phyloP scores from a whole-genome alignment of 2,329 filamentous ascomycete genomes.

The Diaporthe vexans region DNA sequence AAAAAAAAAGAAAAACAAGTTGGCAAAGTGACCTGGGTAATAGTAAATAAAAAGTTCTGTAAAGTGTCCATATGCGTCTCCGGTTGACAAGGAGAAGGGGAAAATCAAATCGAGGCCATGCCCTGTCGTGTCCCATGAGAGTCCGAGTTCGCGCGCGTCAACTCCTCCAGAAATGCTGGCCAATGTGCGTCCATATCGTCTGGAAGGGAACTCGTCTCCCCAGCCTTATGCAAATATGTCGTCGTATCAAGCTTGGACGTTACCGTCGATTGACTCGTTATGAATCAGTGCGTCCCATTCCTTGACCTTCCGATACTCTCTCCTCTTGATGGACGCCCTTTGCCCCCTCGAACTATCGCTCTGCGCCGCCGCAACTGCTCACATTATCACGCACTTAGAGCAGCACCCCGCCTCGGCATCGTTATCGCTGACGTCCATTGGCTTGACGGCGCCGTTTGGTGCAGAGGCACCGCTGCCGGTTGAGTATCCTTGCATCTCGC shows the following conservation, averaged over 20 bases:
- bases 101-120: conserved; percentile 41
- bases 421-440: conserved; percentile 84
- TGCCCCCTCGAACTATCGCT: conserved; percentile 11
- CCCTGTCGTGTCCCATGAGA: conserved; percentile 42
- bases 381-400: conserved; percentile 90
- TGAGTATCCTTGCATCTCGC: conserved; percentile 93
- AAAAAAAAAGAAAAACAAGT: conserved; percentile 47
- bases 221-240: conserved; percentile 42
- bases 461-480: conserved; percentile 76
- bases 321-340: conserved; percentile 14
- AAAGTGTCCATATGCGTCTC: conserved; percentile 42
- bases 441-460: conserved; percentile 72
- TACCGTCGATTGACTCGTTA: conserved; percentile 32
- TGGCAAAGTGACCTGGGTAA: conserved; percentile 43
- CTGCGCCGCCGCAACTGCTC: conserved; percentile 58
- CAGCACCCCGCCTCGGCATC: conserved; percentile 83
- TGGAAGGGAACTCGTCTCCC: conserved; percentile 40
- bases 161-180: conserved; percentile 43
- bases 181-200: conserved; percentile 40
- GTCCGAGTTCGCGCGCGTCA: conserved; percentile 37
- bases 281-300: conserved; percentile 24
- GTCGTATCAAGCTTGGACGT: conserved; percentile 41
- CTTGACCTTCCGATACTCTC: conserved; percentile 14
- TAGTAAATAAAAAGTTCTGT: conserved; percentile 43
- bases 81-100: conserved; percentile 40